These are phyloP conservation scores for Tylopilus vinaceipallidus DNA, from an alignment of 768 basidiomycete species.

Conservation along the genomic window DNA sequence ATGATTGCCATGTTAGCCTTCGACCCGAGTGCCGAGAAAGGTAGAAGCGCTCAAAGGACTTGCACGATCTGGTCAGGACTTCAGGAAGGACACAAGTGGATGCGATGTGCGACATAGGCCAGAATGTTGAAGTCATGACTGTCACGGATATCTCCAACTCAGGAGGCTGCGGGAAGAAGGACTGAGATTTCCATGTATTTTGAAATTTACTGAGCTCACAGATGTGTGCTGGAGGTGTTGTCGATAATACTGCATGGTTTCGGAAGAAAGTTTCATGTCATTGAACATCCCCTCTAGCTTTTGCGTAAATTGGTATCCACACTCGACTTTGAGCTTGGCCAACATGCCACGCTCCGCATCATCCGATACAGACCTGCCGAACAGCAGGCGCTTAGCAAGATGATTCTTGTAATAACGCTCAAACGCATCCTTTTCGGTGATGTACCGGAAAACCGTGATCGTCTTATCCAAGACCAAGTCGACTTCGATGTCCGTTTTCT, in stretches of 20 bases:
- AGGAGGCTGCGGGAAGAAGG: constrained; percentile 56
- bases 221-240: constrained; percentile 53
- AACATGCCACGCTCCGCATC: constrained; percentile 98
- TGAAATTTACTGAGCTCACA: constrained; percentile 41
- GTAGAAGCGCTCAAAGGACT: constrained; percentile 88
- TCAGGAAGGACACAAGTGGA: constrained; percentile 68
- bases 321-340: constrained; percentile 94
- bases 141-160: constrained; percentile 81
- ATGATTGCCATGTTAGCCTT: constrained; percentile 88
- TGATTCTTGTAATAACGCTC: constrained; percentile 98
- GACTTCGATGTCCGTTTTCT: constrained; percentile 96
- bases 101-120: constrained; percentile 78
- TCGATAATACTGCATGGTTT: constrained; percentile 76
- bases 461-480: constrained; percentile 92
- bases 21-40: constrained; percentile 86
- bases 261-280: constrained; percentile 87
- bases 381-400: constrained; percentile 87
- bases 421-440: constrained; percentile 95
- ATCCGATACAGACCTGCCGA: constrained; percentile 87
- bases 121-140: constrained; percentile 95
- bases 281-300: constrained; percentile 99
- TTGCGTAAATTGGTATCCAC: constrained; percentile 95
- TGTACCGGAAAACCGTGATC: constrained; percentile 91
- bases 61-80: constrained; percentile 59
- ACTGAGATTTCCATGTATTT: constrained; percentile 8